Evolutionary conservation across 176 grass and related monocot species (phyloP).

Genomic region (Triticum aestivum): DNA sequence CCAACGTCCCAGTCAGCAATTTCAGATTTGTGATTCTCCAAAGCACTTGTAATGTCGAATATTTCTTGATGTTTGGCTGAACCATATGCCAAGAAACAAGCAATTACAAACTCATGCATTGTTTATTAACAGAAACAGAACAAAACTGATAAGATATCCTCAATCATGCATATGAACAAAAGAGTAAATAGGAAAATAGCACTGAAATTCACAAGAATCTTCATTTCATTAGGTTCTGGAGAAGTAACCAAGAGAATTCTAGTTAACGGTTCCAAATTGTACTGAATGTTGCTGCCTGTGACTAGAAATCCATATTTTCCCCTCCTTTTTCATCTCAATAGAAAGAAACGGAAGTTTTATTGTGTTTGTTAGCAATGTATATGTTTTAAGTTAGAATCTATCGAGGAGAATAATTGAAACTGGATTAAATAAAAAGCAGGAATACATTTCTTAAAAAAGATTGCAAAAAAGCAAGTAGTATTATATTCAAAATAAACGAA

Average conservation of each 20-base stretch:
- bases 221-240: not conserved
- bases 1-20: constrained; percentile 94
- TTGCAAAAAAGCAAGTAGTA: too few relatives aligned
- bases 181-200: not conserved
- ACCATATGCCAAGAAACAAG: not conserved
- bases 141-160: not conserved
- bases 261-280: too few relatives aligned
- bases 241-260: not conserved
- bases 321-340: too few relatives aligned
- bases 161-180: not conserved
- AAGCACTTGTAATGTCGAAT: constrained; percentile 67
- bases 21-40: constrained; percentile 85
- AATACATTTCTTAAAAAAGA: too few relatives aligned
- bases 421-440: too few relatives aligned
- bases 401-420: too few relatives aligned
- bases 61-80: constrained; percentile 83
- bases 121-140: not conserved
- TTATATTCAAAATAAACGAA: too few relatives aligned
- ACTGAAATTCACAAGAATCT: not conserved
- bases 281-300: too few relatives aligned
- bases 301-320: too few relatives aligned
- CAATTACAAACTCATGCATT: not conserved
- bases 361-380: too few relatives aligned
- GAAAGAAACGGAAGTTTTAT: too few relatives aligned
- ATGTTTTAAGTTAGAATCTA: too few relatives aligned